Base-by-base conservation (phyloP, 306 rosid genomes). In the Prunus davidiana region DNA sequence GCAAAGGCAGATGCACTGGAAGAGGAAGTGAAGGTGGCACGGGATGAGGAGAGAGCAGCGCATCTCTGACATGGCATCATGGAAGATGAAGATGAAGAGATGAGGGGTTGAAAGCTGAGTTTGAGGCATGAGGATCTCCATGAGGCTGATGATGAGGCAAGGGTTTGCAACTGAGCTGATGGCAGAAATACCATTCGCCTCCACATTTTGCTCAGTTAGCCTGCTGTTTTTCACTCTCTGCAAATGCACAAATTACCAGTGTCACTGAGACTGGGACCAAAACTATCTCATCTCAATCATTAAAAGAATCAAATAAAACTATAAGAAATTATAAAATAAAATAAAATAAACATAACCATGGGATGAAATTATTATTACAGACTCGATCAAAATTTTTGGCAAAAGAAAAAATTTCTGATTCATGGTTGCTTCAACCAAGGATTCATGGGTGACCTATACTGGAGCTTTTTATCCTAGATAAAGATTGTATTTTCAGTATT, bases 1-100 rank as follows among this genome's bases (percentile, higher is more conserved):
- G 64, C 75, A 54, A 57, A 72, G 24, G 67, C 76, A 72, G 76
- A 38, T 16, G 67, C 67, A 41, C 41, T 57, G 20, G 67, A 72
- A 57, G 50, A 55, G 15, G 56, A 57, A 24, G 76, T n/a, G 20
- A 57, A 22, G 8, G 12, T 14, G 30, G 43, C 41, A 0, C 15
- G 54, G 43, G 47, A 14, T 10, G 55, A 72, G 13, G 54, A 72
- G 3, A 56, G 41, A 72, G 18, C 5, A 16, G 16, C 3, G 51
- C 41, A 41, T 15, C 12, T 25, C 24, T 72, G 76, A 55, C 10
- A 34, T 5, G 15, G 51, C 0, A 4, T 12, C 5, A 4, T 55
- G 38, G 76, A 43, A 12, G n/a, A 34, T 20, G 76, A 72, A 38
- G 76, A 20, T 56, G 65, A 52, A 13, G 6, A 70, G 16, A 34